Base-by-base conservation (phyloP, 2,329 filamentous ascomycete species). In the Fusarium sp. region DNA sequence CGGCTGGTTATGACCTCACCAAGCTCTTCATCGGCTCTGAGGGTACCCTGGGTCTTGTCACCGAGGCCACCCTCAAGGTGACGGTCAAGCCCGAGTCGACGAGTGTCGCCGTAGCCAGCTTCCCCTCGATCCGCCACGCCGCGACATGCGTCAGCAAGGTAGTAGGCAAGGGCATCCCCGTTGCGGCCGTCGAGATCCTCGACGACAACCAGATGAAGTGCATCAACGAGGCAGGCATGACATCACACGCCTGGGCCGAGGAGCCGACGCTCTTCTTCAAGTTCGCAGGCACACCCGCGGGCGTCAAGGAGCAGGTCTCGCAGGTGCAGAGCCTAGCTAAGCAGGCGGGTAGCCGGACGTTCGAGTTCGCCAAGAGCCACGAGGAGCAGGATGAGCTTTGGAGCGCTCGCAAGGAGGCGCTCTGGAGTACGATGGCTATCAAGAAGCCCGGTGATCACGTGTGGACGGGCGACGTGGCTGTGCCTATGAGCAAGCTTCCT, bases 151-250 rank as follows among this genome's bases (percentile, higher is more conserved):
- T 96, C 3, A 91, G 92, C 74, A 89, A 89, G 64, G 94, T 98
- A 13, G 95, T 98, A 6, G 90, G 90, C 52, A 89, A 93, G 62
- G 95, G 94, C 29, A 89, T 98, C 13, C 94, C 93, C 34, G 92
- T 98, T 47, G 95, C 95, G 1, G 95, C 95, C n/a, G 91, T 98
- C 50, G 95, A 98, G 84, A 93, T 98, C 67, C 87, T 98, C 31
- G 95, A 98, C 83, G 95, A 97, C 80, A 92, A 95, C 66, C 95
- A 97, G 85, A 98, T 98, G 89, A 86, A 84, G 76, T 89, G 88
- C 80, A 90, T 92, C 83, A 91, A 92, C 83, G 85, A 88, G 31
- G 89, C 91, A 1, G 92, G 92, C 29, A 88, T 86, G 79, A 95
- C 93, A 1, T 85, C 87, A 38, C 89, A 91, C 69, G 83, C 83